These are phyloP conservation scores for Suillus bovinus DNA, from an alignment of 768 basidiomycete species.

Conservation along the genomic window DNA sequence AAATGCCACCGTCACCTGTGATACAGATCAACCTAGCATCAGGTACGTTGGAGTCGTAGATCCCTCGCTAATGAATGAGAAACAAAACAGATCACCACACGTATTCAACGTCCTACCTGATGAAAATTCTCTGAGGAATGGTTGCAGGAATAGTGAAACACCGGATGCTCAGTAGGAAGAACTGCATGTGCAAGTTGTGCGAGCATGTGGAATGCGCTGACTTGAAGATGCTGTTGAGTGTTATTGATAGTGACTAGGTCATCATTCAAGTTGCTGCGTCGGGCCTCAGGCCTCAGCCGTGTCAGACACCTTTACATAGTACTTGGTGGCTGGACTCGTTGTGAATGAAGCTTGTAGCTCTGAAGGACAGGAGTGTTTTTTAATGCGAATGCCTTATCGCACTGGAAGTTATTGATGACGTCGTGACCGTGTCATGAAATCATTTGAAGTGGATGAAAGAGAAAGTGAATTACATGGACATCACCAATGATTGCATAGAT, in stretches of 20 bases:
- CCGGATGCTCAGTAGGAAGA: constrained; percentile 26
- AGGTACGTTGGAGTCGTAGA: constrained; percentile 42
- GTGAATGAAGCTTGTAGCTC: constrained; percentile 4
- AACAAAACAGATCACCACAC: neutral
- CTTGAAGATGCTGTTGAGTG: constrained; percentile 26
- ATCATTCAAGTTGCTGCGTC: constrained; percentile 27
- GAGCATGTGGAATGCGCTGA: constrained; percentile 34
- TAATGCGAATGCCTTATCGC: neutral
- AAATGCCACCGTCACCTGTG: constrained; percentile 24
- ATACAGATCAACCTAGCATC: constrained; percentile 49
- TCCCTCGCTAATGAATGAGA: constrained; percentile 36
- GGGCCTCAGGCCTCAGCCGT: constrained; percentile 26
- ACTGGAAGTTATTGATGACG: neutral
- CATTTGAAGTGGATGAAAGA: neutral
- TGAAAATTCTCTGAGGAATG: constrained; percentile 40
- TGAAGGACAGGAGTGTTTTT: neutral
- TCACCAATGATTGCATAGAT: neutral
- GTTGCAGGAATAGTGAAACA: constrained; percentile 47
- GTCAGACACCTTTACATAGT: constrained; percentile 25
- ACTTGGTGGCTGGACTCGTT: constrained; percentile 32
- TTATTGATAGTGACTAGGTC: constrained; percentile 36
- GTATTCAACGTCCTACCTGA: constrained; percentile 33
- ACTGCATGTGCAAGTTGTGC: too few species aligned
- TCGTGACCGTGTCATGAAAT: neutral
- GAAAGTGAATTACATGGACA: neutral